Evolutionary conservation across 345 rosid genomes (phyloP).

Genomic region (Trapa incisa): DNA sequence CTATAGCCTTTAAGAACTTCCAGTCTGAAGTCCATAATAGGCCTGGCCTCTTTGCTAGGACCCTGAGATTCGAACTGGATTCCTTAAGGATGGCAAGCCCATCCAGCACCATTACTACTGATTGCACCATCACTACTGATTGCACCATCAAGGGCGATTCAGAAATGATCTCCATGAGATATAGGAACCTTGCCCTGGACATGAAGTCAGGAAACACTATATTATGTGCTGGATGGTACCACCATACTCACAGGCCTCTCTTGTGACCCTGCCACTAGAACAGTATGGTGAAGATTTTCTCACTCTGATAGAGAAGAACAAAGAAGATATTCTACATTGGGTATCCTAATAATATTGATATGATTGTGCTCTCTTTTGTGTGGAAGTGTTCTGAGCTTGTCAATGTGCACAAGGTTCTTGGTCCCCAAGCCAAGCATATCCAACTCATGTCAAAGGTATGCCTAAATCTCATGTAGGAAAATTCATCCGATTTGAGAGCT

Average conservation of each 20-base stretch:
- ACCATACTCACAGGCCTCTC: constrained; percentile 56
- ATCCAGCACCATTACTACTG: constrained; percentile 14
- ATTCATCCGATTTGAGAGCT: not conserved
- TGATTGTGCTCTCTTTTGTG: no score
- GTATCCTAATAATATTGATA: constrained; percentile 44
- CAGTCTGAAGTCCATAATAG: no score
- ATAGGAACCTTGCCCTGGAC: constrained; percentile 67
- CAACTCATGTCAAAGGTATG: constrained; percentile 44
- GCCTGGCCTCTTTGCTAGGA: not conserved
- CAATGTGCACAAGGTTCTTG: constrained; percentile 72
- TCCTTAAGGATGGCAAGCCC: constrained; percentile 15
- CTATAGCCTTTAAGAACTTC: no score
- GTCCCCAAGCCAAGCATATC: constrained; percentile 57
- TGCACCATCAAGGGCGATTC: constrained; percentile 41
- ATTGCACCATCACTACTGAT: constrained; percentile 16
- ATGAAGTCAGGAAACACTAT: constrained; percentile 66
- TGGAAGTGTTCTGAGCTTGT: constrained; percentile 62
- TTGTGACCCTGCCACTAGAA: constrained; percentile 55
- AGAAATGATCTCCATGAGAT: constrained; percentile 77
- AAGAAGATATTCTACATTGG: constrained; percentile 59
- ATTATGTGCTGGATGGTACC: constrained; percentile 78
- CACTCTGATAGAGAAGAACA: constrained; percentile 19
- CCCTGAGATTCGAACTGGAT: constrained; percentile 15
- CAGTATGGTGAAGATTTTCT: constrained; percentile 84
- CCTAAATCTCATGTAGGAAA: not conserved